phyloP scores from a whole-genome alignment of 2,329 filamentous ascomycete species.

The Paraphaeosphaeria sporulosa region DNA sequence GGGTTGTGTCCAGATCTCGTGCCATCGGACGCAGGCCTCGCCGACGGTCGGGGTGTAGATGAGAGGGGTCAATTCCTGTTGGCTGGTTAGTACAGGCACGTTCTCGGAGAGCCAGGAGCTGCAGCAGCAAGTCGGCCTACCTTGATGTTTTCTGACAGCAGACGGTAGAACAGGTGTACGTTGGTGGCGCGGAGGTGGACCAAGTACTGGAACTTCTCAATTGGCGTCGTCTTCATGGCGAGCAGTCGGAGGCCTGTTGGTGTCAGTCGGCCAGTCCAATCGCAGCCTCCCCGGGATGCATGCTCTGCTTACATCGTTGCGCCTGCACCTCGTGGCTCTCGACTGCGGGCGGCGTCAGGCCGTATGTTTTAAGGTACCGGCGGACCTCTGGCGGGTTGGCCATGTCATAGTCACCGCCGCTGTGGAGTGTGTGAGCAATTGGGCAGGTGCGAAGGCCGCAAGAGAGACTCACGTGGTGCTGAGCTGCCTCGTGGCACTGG shows the following conservation, averaged over 20 bases:
- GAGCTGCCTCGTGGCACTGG: constrained; percentile 45
- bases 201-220: constrained; percentile 87
- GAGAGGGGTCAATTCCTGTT: constrained; percentile 77
- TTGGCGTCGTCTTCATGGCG: constrained; percentile 69
- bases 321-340: constrained; percentile 60
- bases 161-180: constrained; percentile 80
- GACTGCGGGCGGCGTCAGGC: constrained; percentile 59
- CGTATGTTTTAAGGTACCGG: constrained; percentile 60
- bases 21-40: constrained; percentile 96
- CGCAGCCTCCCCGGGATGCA: constrained; percentile 33
- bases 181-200: constrained; percentile 78
- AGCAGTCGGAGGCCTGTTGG: constrained; percentile 76
- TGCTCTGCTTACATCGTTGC: constrained; percentile 55
- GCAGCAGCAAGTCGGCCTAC: constrained; percentile 36
- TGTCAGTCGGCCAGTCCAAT: constrained; percentile 15
- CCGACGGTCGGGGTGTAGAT: constrained; percentile 93
- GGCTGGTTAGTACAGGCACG: constrained; percentile 40
- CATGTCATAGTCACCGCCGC: constrained; percentile 59
- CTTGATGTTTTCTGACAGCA: constrained; percentile 77
- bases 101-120: not conserved
- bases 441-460: not conserved
- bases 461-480: constrained; percentile 46
- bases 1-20: constrained; percentile 91
- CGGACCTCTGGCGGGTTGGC: constrained; percentile 58
- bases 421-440: constrained; percentile 30